Evolutionary conservation across 805 yeast species (phyloP), one percentile per base, ranked within the genome.

Genomic region (Lachancea nothofagi): DNA sequence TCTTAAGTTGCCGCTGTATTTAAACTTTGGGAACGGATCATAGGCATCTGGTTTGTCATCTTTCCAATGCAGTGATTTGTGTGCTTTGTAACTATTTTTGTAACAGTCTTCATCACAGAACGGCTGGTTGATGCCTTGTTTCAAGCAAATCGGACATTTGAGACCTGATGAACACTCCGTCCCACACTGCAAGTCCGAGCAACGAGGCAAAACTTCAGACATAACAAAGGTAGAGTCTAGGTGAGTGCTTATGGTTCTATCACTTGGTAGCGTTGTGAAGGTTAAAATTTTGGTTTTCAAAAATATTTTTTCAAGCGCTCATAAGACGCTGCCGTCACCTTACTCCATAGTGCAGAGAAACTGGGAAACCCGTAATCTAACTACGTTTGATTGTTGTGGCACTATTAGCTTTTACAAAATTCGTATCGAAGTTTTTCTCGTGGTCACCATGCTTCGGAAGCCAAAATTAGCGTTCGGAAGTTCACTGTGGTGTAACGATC

Each of bases 61-160:
- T 45, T 75, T 75, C 21, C 70, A 70, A 59, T 89, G 97, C 39
- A 79, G 67, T 21, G 78, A 72, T 66, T 88, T 89, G 60, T 90
- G 98, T 17, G 70, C 60, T 12, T 73, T 64, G 78, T 87, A 84
- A 31, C 76, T 67, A 33, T 81, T 66, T 57, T 83, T 77, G 67
- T 86, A 90, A 62, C 98, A 90, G 1, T 65, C 65, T 49, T 89
- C 95, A 55, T 79, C 74, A 66, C 98, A 93, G 64, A 90, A 93
- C 14, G 72, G 72, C 35, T 75, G 67, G 29, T 71, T 67, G 36
- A 75, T 51, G 12, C 78, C 85, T 44, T 71, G 72, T 57, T 93
- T 89, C 46, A 93, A 65, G 63, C 98, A 93, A 12, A 89, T 70
- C 0, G 98, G 98, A 62, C 98, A 93, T 59, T 88, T 88, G 49